Percentiles rank a stretch among this genome's conserved stretches.
These are phyloP conservation scores for Aspergillus tanneri DNA, from an alignment of 2,329 filamentous ascomycete genomes.

Conservation along the genomic window DNA sequence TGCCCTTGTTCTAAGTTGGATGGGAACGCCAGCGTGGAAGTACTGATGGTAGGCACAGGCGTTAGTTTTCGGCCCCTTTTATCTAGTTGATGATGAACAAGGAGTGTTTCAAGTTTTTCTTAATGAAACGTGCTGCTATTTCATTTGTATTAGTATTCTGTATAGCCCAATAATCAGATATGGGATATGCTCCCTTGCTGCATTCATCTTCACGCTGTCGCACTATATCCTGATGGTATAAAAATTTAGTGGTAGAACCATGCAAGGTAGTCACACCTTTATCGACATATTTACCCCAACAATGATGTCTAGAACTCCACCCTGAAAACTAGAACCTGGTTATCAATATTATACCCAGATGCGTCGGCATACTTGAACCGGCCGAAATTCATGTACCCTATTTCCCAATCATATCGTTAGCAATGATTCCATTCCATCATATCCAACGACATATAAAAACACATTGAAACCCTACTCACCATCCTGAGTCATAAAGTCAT, in stretches of 20 bases:
- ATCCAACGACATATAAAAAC: background rate
- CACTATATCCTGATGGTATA: too few relatives aligned
- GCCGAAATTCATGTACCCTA: slow-evolving; percentile 59
- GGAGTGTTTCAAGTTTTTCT: background rate
- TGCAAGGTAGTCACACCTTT: too few relatives aligned
- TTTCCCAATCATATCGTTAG: slow-evolving; percentile 18
- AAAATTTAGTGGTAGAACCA: too few relatives aligned
- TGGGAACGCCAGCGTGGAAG: too few relatives aligned
- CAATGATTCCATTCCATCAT: background rate
- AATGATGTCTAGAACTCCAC: slow-evolving; percentile 23
- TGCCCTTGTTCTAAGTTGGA: too few relatives aligned
- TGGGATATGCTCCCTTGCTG: background rate
- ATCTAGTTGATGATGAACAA: background rate
- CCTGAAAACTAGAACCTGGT: slow-evolving; percentile 62
- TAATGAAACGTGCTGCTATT: background rate
- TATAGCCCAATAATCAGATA: slow-evolving; percentile 1
- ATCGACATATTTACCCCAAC: background rate
- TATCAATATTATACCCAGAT: slow-evolving; percentile 59
- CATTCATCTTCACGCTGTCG: too few relatives aligned
- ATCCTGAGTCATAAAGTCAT: slow-evolving; percentile 74
- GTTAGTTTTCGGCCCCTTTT: background rate
- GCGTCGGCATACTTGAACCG: slow-evolving; percentile 56
- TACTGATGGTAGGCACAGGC: background rate
- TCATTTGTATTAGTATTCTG: slow-evolving; percentile 3
- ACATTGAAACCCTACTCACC: slow-evolving; percentile 40